These are phyloP conservation scores for Penicillium vulpinum DNA, from an alignment of 2,329 filamentous ascomycete species.

Conservation along the genomic window DNA sequence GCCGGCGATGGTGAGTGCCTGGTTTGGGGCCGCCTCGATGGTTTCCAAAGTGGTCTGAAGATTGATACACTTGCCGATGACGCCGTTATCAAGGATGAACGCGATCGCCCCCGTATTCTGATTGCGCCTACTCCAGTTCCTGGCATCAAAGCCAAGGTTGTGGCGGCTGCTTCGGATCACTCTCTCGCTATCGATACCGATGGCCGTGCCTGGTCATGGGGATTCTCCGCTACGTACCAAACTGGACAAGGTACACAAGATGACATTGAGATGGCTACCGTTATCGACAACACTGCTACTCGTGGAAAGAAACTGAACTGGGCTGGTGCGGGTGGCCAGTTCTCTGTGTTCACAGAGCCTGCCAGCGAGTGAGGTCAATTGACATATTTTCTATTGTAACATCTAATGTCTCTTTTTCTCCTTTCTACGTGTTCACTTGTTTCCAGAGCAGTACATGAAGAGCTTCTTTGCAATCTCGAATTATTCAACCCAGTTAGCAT, in stretches of 20 bases:
- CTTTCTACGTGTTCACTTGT: not conserved
- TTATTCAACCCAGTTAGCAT: not conserved
- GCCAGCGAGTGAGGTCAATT: constrained; percentile 17
- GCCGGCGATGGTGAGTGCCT: constrained; percentile 57
- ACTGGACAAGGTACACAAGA: constrained; percentile 76
- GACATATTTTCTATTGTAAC: not conserved
- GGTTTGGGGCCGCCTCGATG: constrained; percentile 62
- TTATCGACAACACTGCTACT: constrained; percentile 82
- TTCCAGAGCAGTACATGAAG: not conserved
- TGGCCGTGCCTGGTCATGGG: constrained; percentile 75
- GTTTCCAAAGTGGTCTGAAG: constrained; percentile 62
- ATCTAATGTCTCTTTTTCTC: not conserved
- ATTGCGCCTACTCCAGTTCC: constrained; percentile 63
- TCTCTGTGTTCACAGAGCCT: constrained; percentile 44
- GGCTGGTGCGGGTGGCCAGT: constrained; percentile 88
- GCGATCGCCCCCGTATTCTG: constrained; percentile 69
- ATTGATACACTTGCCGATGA: constrained; percentile 57
- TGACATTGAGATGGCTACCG: constrained; percentile 73
- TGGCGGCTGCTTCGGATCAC: constrained; percentile 70
- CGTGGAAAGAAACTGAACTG: constrained; percentile 71
- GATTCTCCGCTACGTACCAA: constrained; percentile 78
- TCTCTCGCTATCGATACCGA: constrained; percentile 68
- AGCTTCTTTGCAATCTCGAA: not conserved
- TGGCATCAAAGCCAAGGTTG: constrained; percentile 57
- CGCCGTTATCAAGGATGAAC: constrained; percentile 64